Base-by-base conservation (phyloP, 2,329 filamentous ascomycete species). In the Furcasterigmium furcatum region DNA sequence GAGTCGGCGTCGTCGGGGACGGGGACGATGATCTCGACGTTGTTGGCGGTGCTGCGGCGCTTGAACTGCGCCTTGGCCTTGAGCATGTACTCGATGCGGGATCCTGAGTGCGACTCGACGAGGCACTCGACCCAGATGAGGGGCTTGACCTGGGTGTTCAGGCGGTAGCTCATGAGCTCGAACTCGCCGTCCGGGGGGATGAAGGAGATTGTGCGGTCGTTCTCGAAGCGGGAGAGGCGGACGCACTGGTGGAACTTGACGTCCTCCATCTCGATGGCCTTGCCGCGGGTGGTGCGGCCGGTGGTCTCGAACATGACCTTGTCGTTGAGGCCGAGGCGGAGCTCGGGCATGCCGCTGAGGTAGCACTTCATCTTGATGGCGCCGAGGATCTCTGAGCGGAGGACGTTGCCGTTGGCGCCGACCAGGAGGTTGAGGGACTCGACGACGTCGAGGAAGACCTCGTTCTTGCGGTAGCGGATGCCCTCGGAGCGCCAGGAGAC, bases 311-410 rank as follows among this genome's bases (percentile, higher is more conserved):
- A 99, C 94, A 99, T 99, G 67, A 90, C 94, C 72, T 99, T 99
- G 75, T 99, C 94, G 73, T 99, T 99, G 62, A 99, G 72, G 5
- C 94, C 94, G 42, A 99, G 71, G 22, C 94, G 86, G 60, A 99
- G 71, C 71, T 99, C 94, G 10, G 94, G 94, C 94, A 99, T 99
- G 47, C 94, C 94, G 39, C 90, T 96, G 14, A 99, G 78, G 64
- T 99, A 99, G 71, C 94, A 99, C 72, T 99, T 99, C 94, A 99
- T 96, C 74, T 99, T 99, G 67, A 99, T 85, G 36, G 94, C 91
- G 45, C 94, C 94, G 20, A 99, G 77, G 58, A 99, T 99, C 72
- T 99, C 94, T 8, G 91, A 96, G 20, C 94, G 87, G 49, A 99
- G 74, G 5, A 99, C 94, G 63, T 96, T 97, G 66, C 94, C 94